Evolutionary conservation across 306 rosid genomes (phyloP).

Genomic region (Elaeagnus macrophylla): DNA sequence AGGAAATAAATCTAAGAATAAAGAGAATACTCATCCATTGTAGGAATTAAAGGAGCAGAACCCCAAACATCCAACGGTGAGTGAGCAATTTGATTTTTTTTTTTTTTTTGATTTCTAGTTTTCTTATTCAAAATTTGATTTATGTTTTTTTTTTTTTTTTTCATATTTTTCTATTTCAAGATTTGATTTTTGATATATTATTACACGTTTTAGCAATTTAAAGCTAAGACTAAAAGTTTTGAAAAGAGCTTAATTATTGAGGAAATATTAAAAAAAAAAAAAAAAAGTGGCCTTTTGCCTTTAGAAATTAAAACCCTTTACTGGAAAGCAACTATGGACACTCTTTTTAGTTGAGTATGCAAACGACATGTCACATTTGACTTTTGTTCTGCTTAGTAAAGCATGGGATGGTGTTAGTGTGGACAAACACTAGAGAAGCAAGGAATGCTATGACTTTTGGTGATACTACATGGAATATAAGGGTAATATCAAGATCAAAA

Average conservation of each 20-base stretch:
- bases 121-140: too few species aligned
- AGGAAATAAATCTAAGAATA: too few species aligned
- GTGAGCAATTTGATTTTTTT: too few species aligned
- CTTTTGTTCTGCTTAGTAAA: slow-evolving; percentile 42
- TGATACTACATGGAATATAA: slow-evolving; percentile 93
- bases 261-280: slow-evolving; percentile 36
- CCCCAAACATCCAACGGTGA: too few species aligned
- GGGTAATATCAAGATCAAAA: slow-evolving; percentile 68
- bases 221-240: slow-evolving; percentile 66
- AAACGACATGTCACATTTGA: slow-evolving; percentile 95
- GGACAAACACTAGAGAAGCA: too few species aligned
- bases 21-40: too few species aligned
- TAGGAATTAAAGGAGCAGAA: too few species aligned
- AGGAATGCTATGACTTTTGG: slow-evolving; percentile 57
- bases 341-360: slow-evolving; percentile 92
- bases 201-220: slow-evolving; percentile 67
- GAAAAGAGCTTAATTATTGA: slow-evolving; percentile 60
- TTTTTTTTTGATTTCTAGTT: too few species aligned
- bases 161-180: too few species aligned
- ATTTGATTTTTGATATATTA: too few species aligned
- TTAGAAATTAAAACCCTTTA: slow-evolving; percentile 71
- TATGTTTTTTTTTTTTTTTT: too few species aligned
- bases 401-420: slow-evolving; percentile 58
- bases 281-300: slow-evolving; percentile 39
- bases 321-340: slow-evolving; percentile 87